Evolutionary conservation across 495 filamentous ascomycete species (phyloP).

Genomic region (Penicillium egyptiacum): DNA sequence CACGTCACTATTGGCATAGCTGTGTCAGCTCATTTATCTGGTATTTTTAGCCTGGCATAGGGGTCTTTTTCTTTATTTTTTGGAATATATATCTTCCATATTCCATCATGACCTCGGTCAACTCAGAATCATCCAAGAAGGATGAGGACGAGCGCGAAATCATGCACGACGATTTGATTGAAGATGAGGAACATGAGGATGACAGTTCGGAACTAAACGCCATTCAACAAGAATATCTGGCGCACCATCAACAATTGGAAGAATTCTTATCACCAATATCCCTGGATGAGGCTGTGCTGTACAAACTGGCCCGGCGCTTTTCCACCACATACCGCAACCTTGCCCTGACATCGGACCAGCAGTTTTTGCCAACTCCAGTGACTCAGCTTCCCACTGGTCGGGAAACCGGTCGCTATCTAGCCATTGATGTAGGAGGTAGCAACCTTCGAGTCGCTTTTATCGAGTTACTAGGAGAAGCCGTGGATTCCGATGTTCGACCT

Average conservation of each 20-base stretch:
- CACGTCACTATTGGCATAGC: slow-evolving; percentile 21
- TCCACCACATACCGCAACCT: slow-evolving; percentile 60
- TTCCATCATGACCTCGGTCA: slow-evolving; percentile 33
- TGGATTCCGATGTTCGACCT: slow-evolving; percentile 36
- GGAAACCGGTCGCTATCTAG: slow-evolving; percentile 68
- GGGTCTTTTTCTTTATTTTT: background rate
- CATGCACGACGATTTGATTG: slow-evolving; percentile 39
- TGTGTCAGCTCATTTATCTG: slow-evolving; percentile 15
- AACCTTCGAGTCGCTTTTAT: slow-evolving; percentile 80
- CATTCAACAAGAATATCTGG: slow-evolving; percentile 33
- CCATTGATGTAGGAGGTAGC: slow-evolving; percentile 79
- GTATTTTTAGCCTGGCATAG: background rate
- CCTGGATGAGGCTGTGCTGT: slow-evolving; percentile 49
- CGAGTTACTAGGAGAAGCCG: slow-evolving; percentile 58
- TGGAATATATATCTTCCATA: background rate
- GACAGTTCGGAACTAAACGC: slow-evolving; percentile 33
- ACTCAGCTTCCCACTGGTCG: slow-evolving; percentile 64
- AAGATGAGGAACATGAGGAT: slow-evolving; percentile 46
- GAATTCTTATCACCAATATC: slow-evolving; percentile 42
- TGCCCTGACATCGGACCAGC: slow-evolving; percentile 63
- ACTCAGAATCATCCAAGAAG: slow-evolving; percentile 32
- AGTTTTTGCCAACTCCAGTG: slow-evolving; percentile 79
- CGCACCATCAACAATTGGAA: slow-evolving; percentile 36
- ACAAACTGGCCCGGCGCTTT: slow-evolving; percentile 62
- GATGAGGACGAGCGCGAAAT: slow-evolving; percentile 36